Evolutionary conservation across 495 filamentous ascomycete genomes (phyloP).

Genomic region (Immersiella caudata): DNA sequence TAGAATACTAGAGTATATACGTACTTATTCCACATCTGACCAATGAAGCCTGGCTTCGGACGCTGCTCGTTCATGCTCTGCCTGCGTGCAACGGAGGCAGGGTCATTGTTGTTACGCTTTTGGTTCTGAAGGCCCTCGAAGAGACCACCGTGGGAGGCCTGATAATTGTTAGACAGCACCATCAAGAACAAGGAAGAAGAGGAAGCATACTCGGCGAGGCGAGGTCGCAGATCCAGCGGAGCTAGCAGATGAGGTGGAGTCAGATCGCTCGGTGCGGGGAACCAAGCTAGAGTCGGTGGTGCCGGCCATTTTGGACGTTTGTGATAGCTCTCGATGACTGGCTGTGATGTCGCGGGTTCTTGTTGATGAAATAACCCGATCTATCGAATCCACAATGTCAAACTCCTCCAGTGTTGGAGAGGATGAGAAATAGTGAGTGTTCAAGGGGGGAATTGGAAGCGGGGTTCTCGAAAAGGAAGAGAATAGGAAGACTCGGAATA

Average conservation of each 20-base stretch:
- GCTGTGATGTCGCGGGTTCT: neutral
- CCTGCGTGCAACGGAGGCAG: slow-evolving; percentile 42
- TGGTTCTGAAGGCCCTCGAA: slow-evolving; percentile 49
- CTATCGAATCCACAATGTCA: neutral
- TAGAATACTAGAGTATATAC: neutral
- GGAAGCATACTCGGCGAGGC: slow-evolving; percentile 23
- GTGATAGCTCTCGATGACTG: neutral
- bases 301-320: neutral
- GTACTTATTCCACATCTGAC: slow-evolving; percentile 52
- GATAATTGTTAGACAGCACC: neutral
- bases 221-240: slow-evolving; percentile 24
- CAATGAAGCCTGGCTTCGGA: slow-evolving; percentile 45
- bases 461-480: neutral
- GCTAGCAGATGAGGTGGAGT: slow-evolving; percentile 34
- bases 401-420: neutral
- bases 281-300: slow-evolving; percentile 1
- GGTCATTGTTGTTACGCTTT: slow-evolving; percentile 45
- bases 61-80: slow-evolving; percentile 52
- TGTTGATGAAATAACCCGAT: neutral
- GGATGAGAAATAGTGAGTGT: neutral
- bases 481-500: neutral
- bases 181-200: no score
- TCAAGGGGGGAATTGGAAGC: neutral
- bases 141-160: slow-evolving; percentile 40
- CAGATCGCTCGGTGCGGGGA: slow-evolving; percentile 32